Conservation (phyloP, 2,329 filamentous ascomycete genomes). For the Aspergillus costaricaensis region DNA sequence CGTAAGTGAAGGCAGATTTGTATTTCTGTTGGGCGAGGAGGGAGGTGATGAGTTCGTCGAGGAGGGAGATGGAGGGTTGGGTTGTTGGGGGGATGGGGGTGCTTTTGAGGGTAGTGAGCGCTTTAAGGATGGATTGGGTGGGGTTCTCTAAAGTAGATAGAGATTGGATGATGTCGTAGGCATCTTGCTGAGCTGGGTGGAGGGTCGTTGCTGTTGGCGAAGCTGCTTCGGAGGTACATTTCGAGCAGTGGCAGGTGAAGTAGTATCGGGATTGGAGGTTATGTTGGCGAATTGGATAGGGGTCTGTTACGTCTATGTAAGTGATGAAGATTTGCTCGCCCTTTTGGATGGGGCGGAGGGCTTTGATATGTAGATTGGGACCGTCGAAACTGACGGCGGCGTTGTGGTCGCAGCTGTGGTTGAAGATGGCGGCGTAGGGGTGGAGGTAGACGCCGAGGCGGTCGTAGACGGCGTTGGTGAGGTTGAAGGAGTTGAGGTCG, state of each 20-base stretch:
- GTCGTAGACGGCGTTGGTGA: conserved; percentile 58
- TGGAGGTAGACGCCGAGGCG: conserved; percentile 62
- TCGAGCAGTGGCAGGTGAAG: conserved; percentile 59
- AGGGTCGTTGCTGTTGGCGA: conserved; percentile 17
- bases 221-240: conserved; percentile 43
- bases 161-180: neutral
- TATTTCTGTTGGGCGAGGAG: conserved; percentile 49
- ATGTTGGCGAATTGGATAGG: conserved; percentile 52
- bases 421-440: conserved; percentile 56
- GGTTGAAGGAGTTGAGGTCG: conserved; percentile 60
- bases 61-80: conserved; percentile 58
- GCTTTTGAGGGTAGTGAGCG: conserved; percentile 33
- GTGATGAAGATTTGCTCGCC: conserved; percentile 63
- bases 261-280: conserved; percentile 59
- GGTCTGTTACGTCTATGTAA: conserved; percentile 61
- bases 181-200: conserved; percentile 8
- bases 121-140: conserved; percentile 40
- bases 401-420: conserved; percentile 66
- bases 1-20: conserved; percentile 53
- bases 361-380: conserved; percentile 52
- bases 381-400: conserved; percentile 60
- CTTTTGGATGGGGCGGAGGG: conserved; percentile 54
- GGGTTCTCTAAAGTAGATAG: conserved; percentile 25
- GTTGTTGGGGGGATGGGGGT: conserved; percentile 50
- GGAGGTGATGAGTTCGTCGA: conserved; percentile 55